Evolutionary conservation across 192 early-diverging fungal genomes (phyloP).

Genomic region (Podila verticillata): DNA sequence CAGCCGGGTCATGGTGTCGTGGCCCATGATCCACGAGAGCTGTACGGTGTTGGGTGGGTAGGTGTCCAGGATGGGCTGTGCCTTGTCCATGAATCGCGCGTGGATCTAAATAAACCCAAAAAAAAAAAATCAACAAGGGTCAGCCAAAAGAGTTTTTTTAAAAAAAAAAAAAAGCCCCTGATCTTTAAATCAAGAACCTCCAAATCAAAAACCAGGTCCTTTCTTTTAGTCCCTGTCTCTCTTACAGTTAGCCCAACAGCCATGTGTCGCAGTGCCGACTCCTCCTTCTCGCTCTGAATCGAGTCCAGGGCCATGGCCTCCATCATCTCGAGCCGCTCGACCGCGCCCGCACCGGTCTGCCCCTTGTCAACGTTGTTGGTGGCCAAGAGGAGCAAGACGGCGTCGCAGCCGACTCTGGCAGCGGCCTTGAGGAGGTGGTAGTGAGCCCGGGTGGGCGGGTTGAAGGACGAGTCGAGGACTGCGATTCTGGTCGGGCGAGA

Average conservation of each 20-base stretch:
- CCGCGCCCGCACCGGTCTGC: constrained; percentile 56
- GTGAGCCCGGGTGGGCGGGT: constrained; percentile 73
- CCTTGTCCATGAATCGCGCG: constrained; percentile 79
- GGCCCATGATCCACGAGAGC: constrained; percentile 80
- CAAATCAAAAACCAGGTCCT: background rate
- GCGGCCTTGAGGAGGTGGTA: constrained; percentile 63
- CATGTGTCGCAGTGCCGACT: constrained; percentile 33
- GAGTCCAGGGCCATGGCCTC: constrained; percentile 62
- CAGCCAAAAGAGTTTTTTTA: too few relatives aligned
- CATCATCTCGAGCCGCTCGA: constrained; percentile 79
- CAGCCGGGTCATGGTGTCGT: constrained; percentile 80
- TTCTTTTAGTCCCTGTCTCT: background rate
- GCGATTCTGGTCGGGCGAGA: constrained; percentile 46
- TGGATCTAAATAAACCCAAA: constrained; percentile 27
- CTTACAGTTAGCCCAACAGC: constrained; percentile 42
- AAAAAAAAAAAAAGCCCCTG: background rate
- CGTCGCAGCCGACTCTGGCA: constrained; percentile 60
- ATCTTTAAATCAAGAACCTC: background rate
- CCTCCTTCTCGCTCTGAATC: constrained; percentile 33
- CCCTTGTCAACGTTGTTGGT: constrained; percentile 78
- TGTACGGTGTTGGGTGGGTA: constrained; percentile 27
- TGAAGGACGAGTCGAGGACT: constrained; percentile 82
- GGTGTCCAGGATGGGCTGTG: constrained; percentile 50
- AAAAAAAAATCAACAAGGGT: background rate
- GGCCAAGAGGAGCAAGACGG: constrained; percentile 69